Base-by-base conservation (phyloP, 1,284 basidiomycete genomes). In the Ustilago nuda region DNA sequence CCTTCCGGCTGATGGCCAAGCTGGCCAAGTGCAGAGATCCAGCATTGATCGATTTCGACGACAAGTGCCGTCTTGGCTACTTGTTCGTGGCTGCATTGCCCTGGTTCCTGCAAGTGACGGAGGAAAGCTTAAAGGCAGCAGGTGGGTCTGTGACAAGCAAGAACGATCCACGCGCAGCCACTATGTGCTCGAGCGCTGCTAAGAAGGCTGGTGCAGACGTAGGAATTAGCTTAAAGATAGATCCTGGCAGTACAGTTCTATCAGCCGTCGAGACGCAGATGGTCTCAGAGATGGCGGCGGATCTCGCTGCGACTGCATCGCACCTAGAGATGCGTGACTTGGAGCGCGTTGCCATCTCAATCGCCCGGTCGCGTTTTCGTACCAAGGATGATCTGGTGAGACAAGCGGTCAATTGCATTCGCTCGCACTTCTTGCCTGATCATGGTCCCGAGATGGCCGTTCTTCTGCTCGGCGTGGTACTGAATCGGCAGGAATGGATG, bases 371-470 rank as follows among this genome's bases (percentile, higher is more conserved):
- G 27, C 92, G 94, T 51, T 98, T 98, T 89, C 89, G 95, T 50
- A 94, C 94, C 2, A 92, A 92, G 84, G 95, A 98, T 64, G 95
- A 98, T 86, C 94, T 98, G 86, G 89, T 96, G 66, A 91, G 94
- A 3, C 94, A 98, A 84, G 94, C 94, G 0, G 91, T 94, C 19
- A 89, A 90, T 3, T 92, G 92, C 76, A 89, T 98, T 48, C 91
- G 93, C 35, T 93, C 95, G 81, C 90, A 94, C 82, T 95, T 92
- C 66, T 72, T 87, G 90, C 90, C 27, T 82, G 79, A 80, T 84
- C 56, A 91, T 90, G 80, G 89, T 88, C 84, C 94, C 89, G 92
- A 91, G 89, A 37, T 95, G 41, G 91, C 93, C 54, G 93, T 93
- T 0, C 88, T 95, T 9, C 89, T 97, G 13, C 89, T 97, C 23